Evolutionary conservation across 352 stramenopile species (phyloP), one percentile per base, ranked within the genome.

Genomic region (Pythium volutum): DNA sequence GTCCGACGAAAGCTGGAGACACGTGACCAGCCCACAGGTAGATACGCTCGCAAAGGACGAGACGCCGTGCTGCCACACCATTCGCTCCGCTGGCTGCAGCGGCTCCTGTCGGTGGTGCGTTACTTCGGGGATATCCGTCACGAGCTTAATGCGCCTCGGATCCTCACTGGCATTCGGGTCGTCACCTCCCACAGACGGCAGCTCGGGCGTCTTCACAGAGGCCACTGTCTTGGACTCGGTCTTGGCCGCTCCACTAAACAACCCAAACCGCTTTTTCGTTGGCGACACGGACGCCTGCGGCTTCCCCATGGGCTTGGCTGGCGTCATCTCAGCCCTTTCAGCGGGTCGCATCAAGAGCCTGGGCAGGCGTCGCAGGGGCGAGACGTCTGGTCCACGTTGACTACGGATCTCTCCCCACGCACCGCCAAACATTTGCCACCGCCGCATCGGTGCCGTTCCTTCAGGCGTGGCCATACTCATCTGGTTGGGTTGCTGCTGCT

Each of bases 1-100:
- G 31, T 65, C 59, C 33, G 26, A 6, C 1, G 73, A 75, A 0
- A 84, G 15, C 12, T 79, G 57, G 3, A 81, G 46, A 27, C 73
- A 79, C n/a, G 73, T 73, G 15, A 66, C 62, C 27, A 53, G 55
- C 0, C 63, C 67, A 31, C 69, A 62, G 3, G 57, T 66, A 2
- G 70, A 53, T 0, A 72, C 59, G 16, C 50, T 52, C 8, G 18
- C 49, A 29, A 71, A 60, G n/a, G 52, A 49, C 26, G 26, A 47
- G 34, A 62, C 31, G 15, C 55, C 45, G 5, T 31, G 27, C 18
- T 55, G 27, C 55, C 55, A 62, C 1, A 49, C 10, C 43, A 15
- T 47, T 55, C 31, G 42, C 22, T 62, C 55, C 3, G 43, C 31
- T 22, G n/a, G n/a, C n/a, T n/a, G n/a, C n/a, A n/a, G n/a, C n/a